These are phyloP conservation scores for Aspergillus carlsbadensis DNA, from an alignment of 495 filamentous ascomycete genomes.

Conservation along the genomic window DNA sequence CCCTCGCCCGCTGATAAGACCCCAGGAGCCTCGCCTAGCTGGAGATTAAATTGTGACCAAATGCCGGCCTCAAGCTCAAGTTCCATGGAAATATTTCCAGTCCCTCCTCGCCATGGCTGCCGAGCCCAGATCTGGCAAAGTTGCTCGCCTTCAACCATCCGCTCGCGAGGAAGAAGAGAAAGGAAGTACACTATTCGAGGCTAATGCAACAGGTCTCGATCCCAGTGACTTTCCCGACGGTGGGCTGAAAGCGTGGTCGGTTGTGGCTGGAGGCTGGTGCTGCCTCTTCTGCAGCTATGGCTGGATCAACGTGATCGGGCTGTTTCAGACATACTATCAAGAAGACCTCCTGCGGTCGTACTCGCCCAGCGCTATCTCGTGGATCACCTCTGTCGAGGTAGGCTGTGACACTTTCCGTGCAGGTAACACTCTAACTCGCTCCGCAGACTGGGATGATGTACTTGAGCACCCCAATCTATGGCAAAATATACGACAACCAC, in stretches of 20 bases:
- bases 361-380: slow-evolving; percentile 50
- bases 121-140: no score
- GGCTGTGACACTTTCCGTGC: slow-evolving; percentile 54
- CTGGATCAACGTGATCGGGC: slow-evolving; percentile 26
- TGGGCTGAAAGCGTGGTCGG: neutral
- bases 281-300: slow-evolving; percentile 23
- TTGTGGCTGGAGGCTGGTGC: neutral
- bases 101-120: no score
- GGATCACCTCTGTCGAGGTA: slow-evolving; percentile 56
- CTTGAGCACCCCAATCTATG: slow-evolving; percentile 55
- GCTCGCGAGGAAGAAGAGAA: no score
- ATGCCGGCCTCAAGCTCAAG: no score
- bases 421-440: slow-evolving; percentile 28
- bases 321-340: slow-evolving; percentile 54
- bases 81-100: no score
- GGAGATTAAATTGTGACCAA: no score
- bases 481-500: slow-evolving; percentile 72
- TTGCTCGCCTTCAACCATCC: no score
- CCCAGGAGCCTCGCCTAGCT: no score
- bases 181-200: no score
- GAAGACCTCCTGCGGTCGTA: slow-evolving; percentile 48
- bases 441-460: neutral
- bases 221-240: no score
- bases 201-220: no score
- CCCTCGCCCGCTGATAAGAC: no score